These are phyloP conservation scores for Dothideomycetidae sp. DNA, from an alignment of 2,329 filamentous ascomycete genomes.

Conservation along the genomic window DNA sequence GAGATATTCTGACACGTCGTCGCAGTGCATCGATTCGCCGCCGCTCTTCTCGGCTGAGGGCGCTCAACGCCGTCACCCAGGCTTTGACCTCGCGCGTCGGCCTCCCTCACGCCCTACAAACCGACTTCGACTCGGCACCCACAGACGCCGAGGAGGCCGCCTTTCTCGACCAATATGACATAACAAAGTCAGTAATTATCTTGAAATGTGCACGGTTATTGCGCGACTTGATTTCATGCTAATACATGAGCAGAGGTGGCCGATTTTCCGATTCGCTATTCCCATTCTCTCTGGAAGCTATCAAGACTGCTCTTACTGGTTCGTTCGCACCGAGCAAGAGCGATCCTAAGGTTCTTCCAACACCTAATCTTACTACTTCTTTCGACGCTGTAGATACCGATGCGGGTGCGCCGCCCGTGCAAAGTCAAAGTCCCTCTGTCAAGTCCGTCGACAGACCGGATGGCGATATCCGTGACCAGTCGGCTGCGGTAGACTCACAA, in stretches of 20 bases:
- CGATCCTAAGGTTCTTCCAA: background rate
- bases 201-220: no score
- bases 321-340: slow-evolving; percentile 1
- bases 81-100: slow-evolving; percentile 29
- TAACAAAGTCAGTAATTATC: slow-evolving; percentile 37
- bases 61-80: slow-evolving; percentile 70
- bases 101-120: slow-evolving; percentile 26
- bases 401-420: no score
- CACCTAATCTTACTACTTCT: no score
- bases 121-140: slow-evolving; percentile 35
- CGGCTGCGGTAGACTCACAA: no score
- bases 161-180: slow-evolving; percentile 44
- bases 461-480: no score
- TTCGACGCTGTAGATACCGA: no score
- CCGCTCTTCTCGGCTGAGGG: slow-evolving; percentile 81
- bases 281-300: slow-evolving; percentile 20
- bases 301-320: slow-evolving; percentile 10
- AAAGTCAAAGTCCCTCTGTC: no score
- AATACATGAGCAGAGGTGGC: slow-evolving; percentile 35
- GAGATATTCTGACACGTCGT: slow-evolving; percentile 21
- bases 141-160: slow-evolving; percentile 30
- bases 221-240: slow-evolving; percentile 1
- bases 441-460: no score
- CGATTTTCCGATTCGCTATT: slow-evolving; percentile 42
- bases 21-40: slow-evolving; percentile 47